Conservation (phyloP, 495 filamentous ascomycete genomes). For the Penicillium dipodomyicola region DNA sequence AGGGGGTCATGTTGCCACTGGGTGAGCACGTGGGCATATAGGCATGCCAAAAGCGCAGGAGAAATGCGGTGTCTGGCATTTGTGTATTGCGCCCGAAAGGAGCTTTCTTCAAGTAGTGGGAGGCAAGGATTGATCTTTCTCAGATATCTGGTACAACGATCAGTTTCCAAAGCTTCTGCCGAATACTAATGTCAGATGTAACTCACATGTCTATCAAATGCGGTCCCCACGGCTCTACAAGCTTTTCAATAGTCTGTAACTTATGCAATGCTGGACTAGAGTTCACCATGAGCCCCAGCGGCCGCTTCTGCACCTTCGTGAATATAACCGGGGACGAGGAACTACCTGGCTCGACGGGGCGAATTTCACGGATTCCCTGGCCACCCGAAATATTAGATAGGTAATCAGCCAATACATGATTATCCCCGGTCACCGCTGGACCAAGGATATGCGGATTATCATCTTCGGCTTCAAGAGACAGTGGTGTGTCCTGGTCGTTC, state of each 20-base stretch:
- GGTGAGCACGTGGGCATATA: slow-evolving; percentile 13
- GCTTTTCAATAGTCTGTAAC: slow-evolving; percentile 17
- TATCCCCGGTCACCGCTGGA: slow-evolving; percentile 11
- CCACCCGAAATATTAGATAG: slow-evolving; percentile 12
- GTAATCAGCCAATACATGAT: slow-evolving; percentile 12
- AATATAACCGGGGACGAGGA: slow-evolving; percentile 12
- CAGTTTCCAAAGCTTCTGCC: slow-evolving; percentile 1
- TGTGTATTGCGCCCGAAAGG: slow-evolving; percentile 11
- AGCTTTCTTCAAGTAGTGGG: slow-evolving; percentile 9
- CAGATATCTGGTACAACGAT: slow-evolving; percentile 7
- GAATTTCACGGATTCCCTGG: slow-evolving; percentile 13
- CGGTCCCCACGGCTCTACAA: slow-evolving; percentile 13
- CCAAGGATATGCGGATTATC: slow-evolving; percentile 13
- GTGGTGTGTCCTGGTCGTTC: slow-evolving; percentile 9
- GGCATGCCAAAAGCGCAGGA: slow-evolving; percentile 10
- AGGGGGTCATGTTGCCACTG: slow-evolving; percentile 11
- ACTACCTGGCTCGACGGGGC: slow-evolving; percentile 9
- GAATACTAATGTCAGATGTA: not conserved
- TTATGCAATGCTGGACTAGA: slow-evolving; percentile 16
- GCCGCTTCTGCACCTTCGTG: slow-evolving; percentile 15
- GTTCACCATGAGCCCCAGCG: slow-evolving; percentile 13
- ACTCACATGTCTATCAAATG: slow-evolving; percentile 10
- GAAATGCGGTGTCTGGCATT: slow-evolving; percentile 16
- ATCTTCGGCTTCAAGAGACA: slow-evolving; percentile 13
- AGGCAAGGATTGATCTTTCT: slow-evolving; percentile 14